Percentiles rank a stretch among this genome's conserved stretches.
phyloP scores from a whole-genome alignment of 371 early-diverging fungal species.

The Lichtheimia ramosa region DNA sequence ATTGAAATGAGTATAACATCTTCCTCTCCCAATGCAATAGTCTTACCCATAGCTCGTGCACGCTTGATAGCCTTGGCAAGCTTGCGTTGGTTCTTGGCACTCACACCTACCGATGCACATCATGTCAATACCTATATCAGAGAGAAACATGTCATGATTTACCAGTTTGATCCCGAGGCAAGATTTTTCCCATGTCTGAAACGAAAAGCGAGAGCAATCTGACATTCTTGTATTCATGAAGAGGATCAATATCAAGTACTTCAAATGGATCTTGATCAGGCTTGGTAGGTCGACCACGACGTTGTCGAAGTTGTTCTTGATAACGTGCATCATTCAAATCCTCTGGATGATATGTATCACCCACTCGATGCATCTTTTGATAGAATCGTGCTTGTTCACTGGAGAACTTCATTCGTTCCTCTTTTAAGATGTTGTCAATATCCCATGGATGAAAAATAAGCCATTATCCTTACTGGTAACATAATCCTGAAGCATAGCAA shows the following conservation, averaged over 20 bases:
- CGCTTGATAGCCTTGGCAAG: constrained; percentile 82
- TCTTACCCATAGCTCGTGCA: constrained; percentile 78
- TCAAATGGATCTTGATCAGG: constrained; percentile 64
- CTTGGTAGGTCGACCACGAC: constrained; percentile 25
- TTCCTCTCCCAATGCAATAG: neutral
- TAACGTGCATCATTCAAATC: constrained; percentile 53
- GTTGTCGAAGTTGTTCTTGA: constrained; percentile 37
- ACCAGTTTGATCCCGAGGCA: constrained; percentile 75
- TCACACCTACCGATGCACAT: constrained; percentile 43
- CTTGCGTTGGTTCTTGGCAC: constrained; percentile 77
- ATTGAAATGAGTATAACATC: neutral
- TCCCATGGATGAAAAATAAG: neutral
- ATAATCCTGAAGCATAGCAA: constrained; percentile 23
- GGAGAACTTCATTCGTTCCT: constrained; percentile 27
- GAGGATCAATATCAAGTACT: constrained; percentile 66
- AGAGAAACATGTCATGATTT: neutral
- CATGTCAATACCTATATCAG: neutral
- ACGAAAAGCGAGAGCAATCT: constrained; percentile 70
- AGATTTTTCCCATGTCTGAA: constrained; percentile 80
- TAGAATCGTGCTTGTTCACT: constrained; percentile 35
- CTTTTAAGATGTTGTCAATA: constrained; percentile 10
- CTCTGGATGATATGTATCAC: constrained; percentile 53
- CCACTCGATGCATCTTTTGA: constrained; percentile 38
- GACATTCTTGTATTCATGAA: constrained; percentile 78
- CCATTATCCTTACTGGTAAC: constrained; percentile 23